Percentiles rank a stretch among this genome's conserved stretches.
These are phyloP conservation scores for Fusarium sp. DNA, from an alignment of 2,329 filamentous ascomycete genomes.

Conservation along the genomic window DNA sequence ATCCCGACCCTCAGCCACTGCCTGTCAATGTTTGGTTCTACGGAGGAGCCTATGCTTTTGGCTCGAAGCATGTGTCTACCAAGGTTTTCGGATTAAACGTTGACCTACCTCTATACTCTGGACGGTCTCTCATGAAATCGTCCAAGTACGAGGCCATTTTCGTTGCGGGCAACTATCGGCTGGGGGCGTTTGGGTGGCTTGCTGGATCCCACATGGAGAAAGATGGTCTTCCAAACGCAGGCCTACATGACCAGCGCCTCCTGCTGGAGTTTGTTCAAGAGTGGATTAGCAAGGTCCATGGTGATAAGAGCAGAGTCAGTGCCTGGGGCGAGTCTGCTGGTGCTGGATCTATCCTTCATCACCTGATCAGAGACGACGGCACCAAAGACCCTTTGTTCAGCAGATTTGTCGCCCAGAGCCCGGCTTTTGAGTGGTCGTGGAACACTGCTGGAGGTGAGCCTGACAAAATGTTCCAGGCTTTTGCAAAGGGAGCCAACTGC, in stretches of 20 bases:
- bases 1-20: background rate
- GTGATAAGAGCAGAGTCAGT: background rate
- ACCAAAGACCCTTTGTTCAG: background rate
- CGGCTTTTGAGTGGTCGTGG: background rate
- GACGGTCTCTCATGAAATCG: background rate
- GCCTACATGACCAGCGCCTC: background rate
- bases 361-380: background rate
- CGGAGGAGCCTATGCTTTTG: background rate
- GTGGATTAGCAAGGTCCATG: background rate
- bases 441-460: background rate
- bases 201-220: background rate
- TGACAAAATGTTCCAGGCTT: background rate
- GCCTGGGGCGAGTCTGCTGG: background rate
- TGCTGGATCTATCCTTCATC: background rate
- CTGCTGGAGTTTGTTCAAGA: background rate
- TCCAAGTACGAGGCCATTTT: background rate
- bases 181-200: background rate
- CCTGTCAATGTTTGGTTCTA: background rate
- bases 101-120: background rate
- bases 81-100: background rate
- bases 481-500: background rate
- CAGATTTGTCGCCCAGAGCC: background rate
- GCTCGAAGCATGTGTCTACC: background rate
- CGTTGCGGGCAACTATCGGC: background rate
- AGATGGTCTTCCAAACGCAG: background rate